Evolutionary conservation across 371 early-diverging fungal genomes (phyloP), one percentile per base, ranked within the genome.

Genomic region (Mortierella sp.): DNA sequence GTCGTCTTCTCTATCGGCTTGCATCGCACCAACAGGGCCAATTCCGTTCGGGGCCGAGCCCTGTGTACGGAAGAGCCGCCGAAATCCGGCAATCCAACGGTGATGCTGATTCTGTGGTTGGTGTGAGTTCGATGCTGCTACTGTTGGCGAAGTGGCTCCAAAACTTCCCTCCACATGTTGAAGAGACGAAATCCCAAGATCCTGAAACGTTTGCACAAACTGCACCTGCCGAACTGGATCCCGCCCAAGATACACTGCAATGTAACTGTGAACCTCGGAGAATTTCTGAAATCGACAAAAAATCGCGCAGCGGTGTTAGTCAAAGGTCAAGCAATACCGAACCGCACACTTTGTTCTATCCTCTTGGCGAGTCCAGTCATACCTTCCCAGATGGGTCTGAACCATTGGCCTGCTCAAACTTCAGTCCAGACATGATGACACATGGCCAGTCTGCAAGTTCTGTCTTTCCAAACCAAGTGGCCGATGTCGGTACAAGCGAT

Each of bases 391-490:
- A 64, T 18, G 66, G 58, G 14, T 76, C 70, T 16, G 43, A 23
- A 16, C 58, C 54, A n/a, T 76, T 69, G 2, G 70, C 70, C 41
- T 69, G 76, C 18, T 76, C 76, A 55, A 76, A 76, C 16, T 76
- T 76, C 12, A 69, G 66, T 31, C 70, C 70, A 12, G 70, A 57
- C 70, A 76, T 69, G 23, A 76, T 63, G 1, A 76, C 76, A 21
- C 76, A 76, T 2, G 76, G 76, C 76, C 76, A 76, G 26, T 76
- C 76, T 5, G 76, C 76, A 54, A 76, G 30, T 43, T 65, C 69
- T 12, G 69, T 69, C 47, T 51, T 69, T 8, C 61, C 62, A 42
- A 76, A 76, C 76, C 76, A 76, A 14, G 70, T 65, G 0, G 76
- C 69, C 1, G 76, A 65, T 24, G 66, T 61, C 12, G 76, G 76